Evolutionary conservation across 2,329 filamentous ascomycete species (phyloP).

Genomic region (Xylaria sp.): DNA sequence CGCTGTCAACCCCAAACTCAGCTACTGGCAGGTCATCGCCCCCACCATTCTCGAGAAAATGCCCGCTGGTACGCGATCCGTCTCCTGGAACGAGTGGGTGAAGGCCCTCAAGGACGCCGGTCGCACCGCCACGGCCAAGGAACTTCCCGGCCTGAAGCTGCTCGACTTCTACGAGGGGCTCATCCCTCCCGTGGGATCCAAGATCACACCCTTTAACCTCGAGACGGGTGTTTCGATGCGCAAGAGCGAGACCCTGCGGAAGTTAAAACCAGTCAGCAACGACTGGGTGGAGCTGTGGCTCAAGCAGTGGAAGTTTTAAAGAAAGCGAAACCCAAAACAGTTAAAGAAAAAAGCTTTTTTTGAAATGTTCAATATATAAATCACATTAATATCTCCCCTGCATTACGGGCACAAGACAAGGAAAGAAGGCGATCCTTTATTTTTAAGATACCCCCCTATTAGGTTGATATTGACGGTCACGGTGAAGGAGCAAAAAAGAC

Average conservation of each 20-base stretch:
- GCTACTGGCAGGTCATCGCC: slow-evolving; percentile 40
- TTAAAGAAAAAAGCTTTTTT: slow-evolving; percentile 1
- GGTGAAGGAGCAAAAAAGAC: slow-evolving; percentile 6
- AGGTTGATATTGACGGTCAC: slow-evolving; percentile 17
- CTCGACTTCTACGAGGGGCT: slow-evolving; percentile 42
- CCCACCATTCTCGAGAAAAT: slow-evolving; percentile 37
- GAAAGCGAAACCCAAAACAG: neutral
- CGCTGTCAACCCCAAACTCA: slow-evolving; percentile 41
- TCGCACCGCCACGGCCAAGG: slow-evolving; percentile 37
- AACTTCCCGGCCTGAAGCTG: slow-evolving; percentile 41
- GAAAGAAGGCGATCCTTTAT: slow-evolving; percentile 22
- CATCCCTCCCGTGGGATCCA: slow-evolving; percentile 33
- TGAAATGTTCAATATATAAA: neutral
- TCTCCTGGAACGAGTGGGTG: slow-evolving; percentile 41
- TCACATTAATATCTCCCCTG: slow-evolving; percentile 14
- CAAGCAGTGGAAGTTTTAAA: slow-evolving; percentile 40
- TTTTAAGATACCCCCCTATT: slow-evolving; percentile 30
- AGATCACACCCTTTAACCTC: slow-evolving; percentile 40
- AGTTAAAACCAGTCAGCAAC: slow-evolving; percentile 35
- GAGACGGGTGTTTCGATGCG: slow-evolving; percentile 33
- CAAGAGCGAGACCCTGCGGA: slow-evolving; percentile 37
- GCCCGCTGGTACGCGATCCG: slow-evolving; percentile 35
- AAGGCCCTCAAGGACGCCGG: slow-evolving; percentile 33
- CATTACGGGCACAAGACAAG: slow-evolving; percentile 21
- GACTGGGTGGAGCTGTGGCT: slow-evolving; percentile 42